Evolutionary conservation across 495 filamentous ascomycete species (phyloP), one percentile per base, ranked within the genome.

Genomic region (Aspergillus cristatus): DNA sequence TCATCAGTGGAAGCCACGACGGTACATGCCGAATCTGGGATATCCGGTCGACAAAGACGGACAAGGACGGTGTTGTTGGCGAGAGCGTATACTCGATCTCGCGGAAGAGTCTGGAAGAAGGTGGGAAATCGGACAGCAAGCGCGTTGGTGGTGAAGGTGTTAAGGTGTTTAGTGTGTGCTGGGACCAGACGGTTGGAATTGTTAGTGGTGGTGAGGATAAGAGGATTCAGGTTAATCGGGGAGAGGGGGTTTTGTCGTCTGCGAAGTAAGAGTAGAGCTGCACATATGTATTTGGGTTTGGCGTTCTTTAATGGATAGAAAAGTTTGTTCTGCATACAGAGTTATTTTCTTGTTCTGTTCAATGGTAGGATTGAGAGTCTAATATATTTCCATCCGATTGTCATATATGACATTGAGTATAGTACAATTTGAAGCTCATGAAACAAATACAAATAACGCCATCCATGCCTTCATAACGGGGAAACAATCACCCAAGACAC

Each of bases 1-100:
- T 98, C 5, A 83, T 86, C 6, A 86, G 79, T 17, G 88, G 80
- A 12, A 79, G 79, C 17, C 83, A 91, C 62, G 91, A 98, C 59
- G 88, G 91, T 3, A 94, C 86, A 7, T 86, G 81, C 56, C 72
- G 86, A 26, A 72, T 96, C 25, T 98, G 91, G 91, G 91, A 98
- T 69, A 74, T 96, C 44, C 71, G 91, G 22, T 76, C 74, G 35
- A 76, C 74, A 43, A 78, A 77, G 48, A 72, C 68, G 1, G 82
- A 75, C 37, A 81, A 79, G 43, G 70, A 74, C 31, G 73, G 81
- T 20, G 63, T 71, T 51, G 79, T 93, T 14, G 77, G 85, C 39
- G 80, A 93, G 60, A 75, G 79, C 43, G 80, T 91, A 13, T 91
- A 90, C 60, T 72, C 79, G 13, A 81, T 96, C 47, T 70, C 81